A percentile compares a stretch with the other conserved stretches of the same genome.
Evolutionary conservation across 2,329 filamentous ascomycete genomes (phyloP).

Genomic region (Neophaeococcomyces aloes): DNA sequence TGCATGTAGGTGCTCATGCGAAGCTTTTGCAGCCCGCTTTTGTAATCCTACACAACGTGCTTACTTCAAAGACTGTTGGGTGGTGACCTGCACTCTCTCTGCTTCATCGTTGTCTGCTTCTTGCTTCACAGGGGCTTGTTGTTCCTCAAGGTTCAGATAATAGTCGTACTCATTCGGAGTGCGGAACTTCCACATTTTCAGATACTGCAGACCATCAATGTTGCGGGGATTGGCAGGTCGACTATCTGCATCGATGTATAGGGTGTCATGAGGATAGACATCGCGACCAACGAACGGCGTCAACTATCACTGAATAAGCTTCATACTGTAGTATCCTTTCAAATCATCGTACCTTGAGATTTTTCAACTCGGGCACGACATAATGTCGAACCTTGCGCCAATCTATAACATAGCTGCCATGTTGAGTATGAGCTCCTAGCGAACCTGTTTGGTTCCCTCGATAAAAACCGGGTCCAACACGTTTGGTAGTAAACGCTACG

Average conservation of each 20-base stretch:
- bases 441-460: constrained; percentile 86
- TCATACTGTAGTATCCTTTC: background rate
- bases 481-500: constrained; percentile 67
- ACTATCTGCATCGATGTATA: background rate
- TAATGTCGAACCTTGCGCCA: constrained; percentile 85
- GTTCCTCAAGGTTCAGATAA: background rate
- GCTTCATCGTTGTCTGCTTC: background rate
- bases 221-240: background rate
- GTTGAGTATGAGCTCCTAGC: constrained; percentile 74
- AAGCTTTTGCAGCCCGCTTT: no score
- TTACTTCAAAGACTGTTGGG: background rate
- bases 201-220: constrained; percentile 6
- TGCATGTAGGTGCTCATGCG: no score
- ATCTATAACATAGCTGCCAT: constrained; percentile 75
- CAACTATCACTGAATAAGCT: background rate
- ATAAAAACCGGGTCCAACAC: constrained; percentile 89
- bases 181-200: constrained; percentile 2
- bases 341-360: constrained; percentile 55
- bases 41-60: background rate
- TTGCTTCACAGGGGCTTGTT: background rate
- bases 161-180: constrained; percentile 2
- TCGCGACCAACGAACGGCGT: constrained; percentile 2
- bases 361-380: constrained; percentile 60
- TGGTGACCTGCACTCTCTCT: background rate
- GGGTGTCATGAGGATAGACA: background rate